phyloP scores from a whole-genome alignment of 176 grass and related monocot genomes.

The Chrysopogon serrulatus region DNA sequence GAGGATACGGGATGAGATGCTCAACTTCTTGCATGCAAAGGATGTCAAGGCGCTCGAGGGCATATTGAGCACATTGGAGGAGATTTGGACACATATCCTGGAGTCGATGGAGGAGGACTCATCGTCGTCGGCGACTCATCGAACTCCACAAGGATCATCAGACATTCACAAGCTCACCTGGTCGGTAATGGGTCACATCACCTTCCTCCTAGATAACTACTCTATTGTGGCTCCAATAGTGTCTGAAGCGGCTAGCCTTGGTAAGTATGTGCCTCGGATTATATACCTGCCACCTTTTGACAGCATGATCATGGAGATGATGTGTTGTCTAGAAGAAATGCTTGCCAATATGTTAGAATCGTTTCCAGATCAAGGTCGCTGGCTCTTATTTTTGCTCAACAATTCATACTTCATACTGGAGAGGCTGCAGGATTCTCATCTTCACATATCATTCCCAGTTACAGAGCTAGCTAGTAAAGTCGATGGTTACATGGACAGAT shows the following conservation, averaged over 20 bases:
- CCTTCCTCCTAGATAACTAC: neutral
- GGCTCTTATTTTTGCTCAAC: neutral
- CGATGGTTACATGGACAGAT: neutral
- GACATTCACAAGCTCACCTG: neutral
- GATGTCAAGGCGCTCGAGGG: neutral
- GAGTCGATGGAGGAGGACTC: neutral
- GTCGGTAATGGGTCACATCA: neutral
- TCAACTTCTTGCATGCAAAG: neutral
- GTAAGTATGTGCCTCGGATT: no score
- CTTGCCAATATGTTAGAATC: neutral
- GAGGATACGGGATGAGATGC: neutral
- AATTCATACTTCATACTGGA: neutral
- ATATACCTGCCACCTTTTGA: neutral
- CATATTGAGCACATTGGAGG: neutral
- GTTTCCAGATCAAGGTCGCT: neutral
- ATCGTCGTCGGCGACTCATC: no score
- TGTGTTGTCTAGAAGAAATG: neutral
- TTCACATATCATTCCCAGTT: no score
- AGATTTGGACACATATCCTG: neutral
- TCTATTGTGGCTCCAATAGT: neutral
- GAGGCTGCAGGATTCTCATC: no score
- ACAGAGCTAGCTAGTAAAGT: no score
- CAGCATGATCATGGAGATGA: neutral
- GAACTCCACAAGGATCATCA: neutral
- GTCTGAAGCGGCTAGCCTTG: neutral